Base-by-base conservation (phyloP, 1,284 basidiomycete genomes). In the Sanghuangporus weigelae region DNA sequence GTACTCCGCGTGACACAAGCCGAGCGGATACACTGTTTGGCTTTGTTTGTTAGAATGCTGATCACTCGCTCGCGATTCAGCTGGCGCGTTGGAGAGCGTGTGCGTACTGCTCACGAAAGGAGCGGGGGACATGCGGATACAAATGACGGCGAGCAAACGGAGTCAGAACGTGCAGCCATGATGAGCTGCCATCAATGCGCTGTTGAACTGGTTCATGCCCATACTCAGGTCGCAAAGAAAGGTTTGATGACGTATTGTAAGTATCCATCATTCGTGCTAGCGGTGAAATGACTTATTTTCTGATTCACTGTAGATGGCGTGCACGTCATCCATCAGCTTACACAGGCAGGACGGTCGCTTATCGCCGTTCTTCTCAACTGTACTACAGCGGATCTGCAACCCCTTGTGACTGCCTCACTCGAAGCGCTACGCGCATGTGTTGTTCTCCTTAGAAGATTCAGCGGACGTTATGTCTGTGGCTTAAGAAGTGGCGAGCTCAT, bases 191-290 rank as follows among this genome's bases (percentile, higher is more conserved):
- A 92, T 69, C 78, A 79, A 46, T 85, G 83, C 63, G 93, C 93
- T 7, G 75, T 95, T 71, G 84, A 90, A 71, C 89, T 96, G 66
- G 86, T 95, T 65, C 84, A 87, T 46, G 85, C 91, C 36, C 89
- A 95, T 74, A 79, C 93, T 67, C 87, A 93, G 68, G 86, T 95
- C 61, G 92, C 91, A 26, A 86, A 87, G 72, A 90, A 93, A 72
- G 93, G 93, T 14, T 76, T 95, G 71, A 95, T 96, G 93, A 95
- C 93, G 7, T 95, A 95, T 72, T 95, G 90, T 93, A 70, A 75
- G 91, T 81, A 39, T 59, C 21, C 19, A 49, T 31, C 36, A 59
- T 44, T 23, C 59, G 60, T 55, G n/a, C 14, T 54, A 16, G 19
- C 4, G 26, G 38, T 40, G 26, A 19, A 36, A 57, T 38, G 57